A percentile compares a stretch with the other conserved stretches of the same genome.
These are phyloP conservation scores for Chlamydomonas sphaeroides DNA, from an alignment of 139 green algal genomes.

Conservation along the genomic window DNA sequence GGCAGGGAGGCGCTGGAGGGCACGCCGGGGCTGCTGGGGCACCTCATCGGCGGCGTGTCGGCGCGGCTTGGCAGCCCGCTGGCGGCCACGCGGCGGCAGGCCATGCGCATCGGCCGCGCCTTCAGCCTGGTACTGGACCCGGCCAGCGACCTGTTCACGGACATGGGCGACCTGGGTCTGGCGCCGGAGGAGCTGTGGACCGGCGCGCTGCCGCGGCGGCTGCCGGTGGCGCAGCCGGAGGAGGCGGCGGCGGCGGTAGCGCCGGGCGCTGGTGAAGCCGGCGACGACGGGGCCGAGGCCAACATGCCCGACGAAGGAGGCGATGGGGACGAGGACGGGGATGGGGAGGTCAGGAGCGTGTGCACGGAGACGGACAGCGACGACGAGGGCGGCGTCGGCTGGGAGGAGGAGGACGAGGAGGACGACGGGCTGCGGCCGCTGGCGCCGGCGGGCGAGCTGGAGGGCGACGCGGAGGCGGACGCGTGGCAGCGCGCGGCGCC, in stretches of 20 bases:
- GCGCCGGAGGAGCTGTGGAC: constrained; percentile 67
- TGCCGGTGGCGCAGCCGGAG: not conserved
- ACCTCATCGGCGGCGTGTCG: constrained; percentile 65
- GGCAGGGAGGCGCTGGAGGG: constrained; percentile 17
- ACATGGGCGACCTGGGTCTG: constrained; percentile 50
- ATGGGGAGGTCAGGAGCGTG: not conserved
- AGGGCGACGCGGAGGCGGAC: constrained; percentile 37
- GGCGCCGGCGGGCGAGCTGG: constrained; percentile 41
- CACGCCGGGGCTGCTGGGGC: constrained; percentile 46
- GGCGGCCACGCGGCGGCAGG: constrained; percentile 55
- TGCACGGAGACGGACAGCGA: constrained; percentile 26
- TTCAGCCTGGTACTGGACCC: constrained; percentile 62
- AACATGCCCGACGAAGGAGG: constrained; percentile 24
- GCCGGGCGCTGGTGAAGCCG: not conserved
- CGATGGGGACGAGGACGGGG: not conserved
- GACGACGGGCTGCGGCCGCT: constrained; percentile 4
- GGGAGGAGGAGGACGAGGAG: constrained; percentile 49
- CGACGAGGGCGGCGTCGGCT: constrained; percentile 20
- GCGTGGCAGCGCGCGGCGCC: constrained; percentile 31
- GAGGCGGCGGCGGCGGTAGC: not conserved
- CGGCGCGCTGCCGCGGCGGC: not conserved
- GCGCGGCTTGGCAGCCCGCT: constrained; percentile 65
- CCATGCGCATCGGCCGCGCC: constrained; percentile 68
- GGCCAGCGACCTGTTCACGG: constrained; percentile 62
- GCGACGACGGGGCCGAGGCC: not conserved